phyloP scores from a whole-genome alignment of 2,329 filamentous ascomycete species.

The Alternaria rosae region DNA sequence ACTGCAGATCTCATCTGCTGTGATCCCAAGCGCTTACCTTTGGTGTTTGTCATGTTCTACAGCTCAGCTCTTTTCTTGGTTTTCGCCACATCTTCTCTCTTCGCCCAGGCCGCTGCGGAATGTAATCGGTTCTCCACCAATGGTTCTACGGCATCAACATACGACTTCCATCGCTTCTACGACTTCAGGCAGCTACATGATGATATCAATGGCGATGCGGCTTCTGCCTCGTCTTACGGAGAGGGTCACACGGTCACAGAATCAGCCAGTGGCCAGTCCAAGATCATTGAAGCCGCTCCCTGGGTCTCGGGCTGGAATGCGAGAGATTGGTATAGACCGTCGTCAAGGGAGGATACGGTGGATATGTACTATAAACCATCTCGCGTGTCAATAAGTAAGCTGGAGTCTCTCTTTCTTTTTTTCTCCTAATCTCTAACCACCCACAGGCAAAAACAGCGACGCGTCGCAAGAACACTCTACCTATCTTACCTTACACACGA shows the following conservation, averaged over 20 bases:
- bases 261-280: neutral
- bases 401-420: neutral
- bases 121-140: slow-evolving; percentile 21
- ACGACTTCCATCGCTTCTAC: slow-evolving; percentile 25
- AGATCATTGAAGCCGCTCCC: slow-evolving; percentile 8
- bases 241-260: neutral
- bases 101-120: neutral
- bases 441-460: neutral
- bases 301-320: slow-evolving; percentile 18
- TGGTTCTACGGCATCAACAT: slow-evolving; percentile 14
- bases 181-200: slow-evolving; percentile 17
- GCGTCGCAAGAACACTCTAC: neutral
- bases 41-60: neutral
- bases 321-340: slow-evolving; percentile 9
- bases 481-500: slow-evolving; percentile 12
- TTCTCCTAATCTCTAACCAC: neutral
- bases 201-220: neutral
- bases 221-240: neutral
- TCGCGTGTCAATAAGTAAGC: slow-evolving; percentile 15
- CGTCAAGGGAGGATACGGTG: neutral
- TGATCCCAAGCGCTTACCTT: neutral
- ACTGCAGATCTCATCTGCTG: neutral
- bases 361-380: slow-evolving; percentile 13
- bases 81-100: neutral
- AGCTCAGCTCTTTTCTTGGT: neutral